phyloP scores from a whole-genome alignment of 129 eudicot genomes.

The Arctium minus region DNA sequence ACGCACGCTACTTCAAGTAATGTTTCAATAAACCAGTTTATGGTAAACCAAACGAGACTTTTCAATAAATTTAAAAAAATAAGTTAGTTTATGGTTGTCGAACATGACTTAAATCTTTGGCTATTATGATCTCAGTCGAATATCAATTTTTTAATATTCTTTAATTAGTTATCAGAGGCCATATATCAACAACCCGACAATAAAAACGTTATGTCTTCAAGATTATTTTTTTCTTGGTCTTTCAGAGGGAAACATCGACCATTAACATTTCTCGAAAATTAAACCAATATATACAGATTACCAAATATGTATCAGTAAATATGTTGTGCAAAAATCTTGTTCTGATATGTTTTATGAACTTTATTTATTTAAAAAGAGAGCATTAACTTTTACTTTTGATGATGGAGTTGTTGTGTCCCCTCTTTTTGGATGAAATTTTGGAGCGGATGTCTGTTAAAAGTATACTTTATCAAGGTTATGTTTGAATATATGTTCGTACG shows the following conservation, averaged over 20 bases:
- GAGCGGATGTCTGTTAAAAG: constrained; percentile 28
- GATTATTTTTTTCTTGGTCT: not conserved
- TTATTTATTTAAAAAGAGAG: not conserved
- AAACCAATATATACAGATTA: not conserved
- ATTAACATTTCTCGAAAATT: not conserved
- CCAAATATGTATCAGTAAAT: not conserved
- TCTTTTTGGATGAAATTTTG: constrained; percentile 31
- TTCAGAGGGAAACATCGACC: not conserved
- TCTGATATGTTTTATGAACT: not conserved
- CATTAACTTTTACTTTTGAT: constrained; percentile 30
- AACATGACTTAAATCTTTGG: not conserved
- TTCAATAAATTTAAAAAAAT: not conserved
- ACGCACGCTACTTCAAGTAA: too few relatives aligned
- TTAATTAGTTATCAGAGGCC: not conserved
- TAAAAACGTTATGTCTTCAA: not conserved
- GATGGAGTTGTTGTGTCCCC: constrained; percentile 46
- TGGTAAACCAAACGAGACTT: not conserved
- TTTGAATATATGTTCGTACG: constrained; percentile 5
- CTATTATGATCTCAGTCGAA: not conserved
- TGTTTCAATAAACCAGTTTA: too few relatives aligned
- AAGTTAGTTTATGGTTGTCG: not conserved
- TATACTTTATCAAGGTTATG: constrained; percentile 26
- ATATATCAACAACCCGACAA: not conserved
- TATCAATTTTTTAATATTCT: not conserved
- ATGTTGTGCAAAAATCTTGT: not conserved